Percentiles rank a stretch among this genome's conserved stretches.
phyloP scores from a whole-genome alignment of 495 filamentous ascomycete species.

The Neurospora pannonica region DNA sequence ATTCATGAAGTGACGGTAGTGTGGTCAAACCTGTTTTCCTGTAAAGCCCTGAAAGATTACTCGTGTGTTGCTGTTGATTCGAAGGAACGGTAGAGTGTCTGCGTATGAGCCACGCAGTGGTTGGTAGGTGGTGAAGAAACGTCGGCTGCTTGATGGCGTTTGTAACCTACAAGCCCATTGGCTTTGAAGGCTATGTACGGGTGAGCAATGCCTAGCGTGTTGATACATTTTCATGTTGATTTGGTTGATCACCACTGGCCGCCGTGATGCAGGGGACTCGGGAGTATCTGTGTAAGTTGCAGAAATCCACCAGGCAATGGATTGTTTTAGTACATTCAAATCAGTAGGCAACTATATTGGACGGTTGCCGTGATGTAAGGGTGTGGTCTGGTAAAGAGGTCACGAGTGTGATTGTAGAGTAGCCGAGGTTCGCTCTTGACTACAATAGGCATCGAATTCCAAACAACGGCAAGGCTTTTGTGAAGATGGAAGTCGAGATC shows the following conservation, averaged over 20 bases:
- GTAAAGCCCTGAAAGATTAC: conserved; percentile 91
- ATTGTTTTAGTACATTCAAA: not conserved
- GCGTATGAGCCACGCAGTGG: conserved; percentile 24
- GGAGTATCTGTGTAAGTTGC: not conserved
- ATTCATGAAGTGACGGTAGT: conserved; percentile 16
- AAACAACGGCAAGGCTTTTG: not conserved
- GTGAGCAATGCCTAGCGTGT: not conserved
- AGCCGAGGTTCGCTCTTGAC: not conserved
- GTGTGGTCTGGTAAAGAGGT: not conserved
- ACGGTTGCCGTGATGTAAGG: not conserved
- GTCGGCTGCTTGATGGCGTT: not conserved
- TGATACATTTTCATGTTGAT: not conserved
- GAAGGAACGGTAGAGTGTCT: conserved; percentile 66
- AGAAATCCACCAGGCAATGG: not conserved
- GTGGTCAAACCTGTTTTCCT: conserved; percentile 37
- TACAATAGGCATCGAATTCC: not conserved
- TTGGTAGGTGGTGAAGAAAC: conserved; percentile 5
- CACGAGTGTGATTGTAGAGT: not conserved
- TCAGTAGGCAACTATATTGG: not conserved
- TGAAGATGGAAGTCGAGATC: not conserved
- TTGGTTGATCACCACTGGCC: not conserved
- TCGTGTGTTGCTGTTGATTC: conserved; percentile 66
- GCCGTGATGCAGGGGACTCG: not conserved
- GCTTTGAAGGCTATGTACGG: not conserved
- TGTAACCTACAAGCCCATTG: not conserved